phyloP scores from a whole-genome alignment of 2,329 filamentous ascomycete species.

The Alternaria triticimaculans region DNA sequence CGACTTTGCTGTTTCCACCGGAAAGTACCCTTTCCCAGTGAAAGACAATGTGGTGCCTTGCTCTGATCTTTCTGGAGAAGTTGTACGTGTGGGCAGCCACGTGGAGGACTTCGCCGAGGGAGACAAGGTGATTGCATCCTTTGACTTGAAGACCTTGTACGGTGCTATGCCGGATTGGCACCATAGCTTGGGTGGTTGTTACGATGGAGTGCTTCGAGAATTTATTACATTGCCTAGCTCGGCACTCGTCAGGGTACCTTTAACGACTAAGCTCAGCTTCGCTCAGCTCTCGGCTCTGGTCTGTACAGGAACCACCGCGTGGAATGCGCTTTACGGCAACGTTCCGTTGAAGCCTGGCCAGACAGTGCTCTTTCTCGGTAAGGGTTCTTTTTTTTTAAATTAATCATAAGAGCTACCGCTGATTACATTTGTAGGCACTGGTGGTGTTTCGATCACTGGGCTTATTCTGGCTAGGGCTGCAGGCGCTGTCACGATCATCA shows the following conservation, averaged over 20 bases:
- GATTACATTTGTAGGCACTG: conserved; percentile 35
- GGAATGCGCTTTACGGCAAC: conserved; percentile 23
- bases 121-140: conserved; percentile 20
- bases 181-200: background rate
- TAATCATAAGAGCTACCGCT: background rate
- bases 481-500: conserved; percentile 54
- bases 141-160: conserved; percentile 9
- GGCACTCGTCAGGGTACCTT: conserved; percentile 14
- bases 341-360: conserved; percentile 13
- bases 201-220: conserved; percentile 19
- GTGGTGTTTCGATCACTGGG: conserved; percentile 48
- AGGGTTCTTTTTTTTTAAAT: background rate
- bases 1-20: conserved; percentile 18
- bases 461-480: conserved; percentile 48
- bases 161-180: conserved; percentile 2
- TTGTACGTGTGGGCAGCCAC: conserved; percentile 8
- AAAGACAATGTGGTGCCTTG: conserved; percentile 18
- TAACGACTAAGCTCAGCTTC: background rate
- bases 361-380: conserved; percentile 22
- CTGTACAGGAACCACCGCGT: conserved; percentile 23
- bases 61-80: conserved; percentile 18
- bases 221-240: conserved; percentile 13
- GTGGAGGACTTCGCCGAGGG: conserved; percentile 17
- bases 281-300: conserved; percentile 13
- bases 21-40: conserved; percentile 12